Conservation (phyloP, 768 basidiomycete species). For the Pisolithus marmoratus region DNA sequence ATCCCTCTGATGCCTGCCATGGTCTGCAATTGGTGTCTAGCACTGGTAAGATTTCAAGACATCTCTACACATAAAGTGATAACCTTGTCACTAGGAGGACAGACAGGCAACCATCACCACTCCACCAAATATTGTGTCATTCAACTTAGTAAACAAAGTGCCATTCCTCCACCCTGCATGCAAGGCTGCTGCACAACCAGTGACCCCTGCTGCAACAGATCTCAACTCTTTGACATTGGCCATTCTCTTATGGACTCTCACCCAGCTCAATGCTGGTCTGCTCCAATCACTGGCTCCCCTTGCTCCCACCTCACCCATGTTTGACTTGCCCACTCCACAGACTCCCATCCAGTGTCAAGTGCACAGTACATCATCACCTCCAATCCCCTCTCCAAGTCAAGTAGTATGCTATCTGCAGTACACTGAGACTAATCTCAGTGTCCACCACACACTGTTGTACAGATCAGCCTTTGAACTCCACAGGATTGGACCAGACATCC, state of each 20-base stretch:
- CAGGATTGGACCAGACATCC: no score
- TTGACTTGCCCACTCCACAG: neutral
- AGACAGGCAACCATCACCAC: neutral
- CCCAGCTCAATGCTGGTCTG: neutral
- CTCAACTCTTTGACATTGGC: constrained; percentile 1
- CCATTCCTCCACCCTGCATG: neutral
- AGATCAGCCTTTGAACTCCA: no score
- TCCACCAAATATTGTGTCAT: constrained; percentile 2
- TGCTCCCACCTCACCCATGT: neutral
- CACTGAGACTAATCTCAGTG: neutral
- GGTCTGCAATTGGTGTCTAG: no score
- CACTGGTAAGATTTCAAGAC: no score
- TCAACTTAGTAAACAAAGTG: constrained; percentile 1
- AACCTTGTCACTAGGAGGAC: constrained; percentile 4
- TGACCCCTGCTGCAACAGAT: neutral
- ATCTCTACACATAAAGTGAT: constrained; percentile 7
- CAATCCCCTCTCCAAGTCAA: neutral
- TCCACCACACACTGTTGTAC: no score
- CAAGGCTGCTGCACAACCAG: neutral
- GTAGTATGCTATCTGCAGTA: constrained; percentile 1
- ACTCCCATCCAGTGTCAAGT: neutral
- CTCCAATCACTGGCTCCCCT: no score
- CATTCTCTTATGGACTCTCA: constrained; percentile 5
- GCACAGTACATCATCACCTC: neutral
- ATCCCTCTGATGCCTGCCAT: no score